phyloP scores from a whole-genome alignment of 441 rosid genomes.

The Melastoma candidum region DNA sequence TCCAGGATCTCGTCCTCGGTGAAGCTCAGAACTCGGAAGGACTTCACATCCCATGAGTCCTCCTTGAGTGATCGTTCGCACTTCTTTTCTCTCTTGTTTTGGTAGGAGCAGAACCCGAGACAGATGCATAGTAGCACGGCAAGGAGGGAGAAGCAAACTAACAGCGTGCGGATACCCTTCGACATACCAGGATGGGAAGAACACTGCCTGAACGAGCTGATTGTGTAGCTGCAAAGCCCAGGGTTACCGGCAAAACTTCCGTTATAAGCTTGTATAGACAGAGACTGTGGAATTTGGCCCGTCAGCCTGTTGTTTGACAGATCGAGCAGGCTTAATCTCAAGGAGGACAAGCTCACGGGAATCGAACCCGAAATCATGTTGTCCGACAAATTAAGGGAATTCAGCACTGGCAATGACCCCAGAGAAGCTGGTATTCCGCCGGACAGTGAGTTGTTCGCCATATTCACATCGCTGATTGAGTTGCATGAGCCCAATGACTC shows the following conservation, averaged over 20 bases:
- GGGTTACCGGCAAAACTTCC: constrained; percentile 12
- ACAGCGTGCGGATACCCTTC: constrained; percentile 7
- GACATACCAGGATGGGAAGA: not conserved
- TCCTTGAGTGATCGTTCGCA: constrained; percentile 9
- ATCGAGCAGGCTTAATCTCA: constrained; percentile 15
- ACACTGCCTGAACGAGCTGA: constrained; percentile 11
- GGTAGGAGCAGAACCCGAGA: constrained; percentile 5
- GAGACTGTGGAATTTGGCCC: constrained; percentile 10
- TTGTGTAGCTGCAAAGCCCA: constrained; percentile 6
- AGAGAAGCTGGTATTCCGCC: constrained; percentile 11
- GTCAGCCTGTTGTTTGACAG: constrained; percentile 13
- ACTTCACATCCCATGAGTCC: constrained; percentile 14
- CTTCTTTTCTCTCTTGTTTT: constrained; percentile 1
- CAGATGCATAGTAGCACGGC: constrained; percentile 1
- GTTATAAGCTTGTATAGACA: constrained; percentile 11
- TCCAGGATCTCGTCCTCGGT: constrained; percentile 17
- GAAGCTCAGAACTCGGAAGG: constrained; percentile 12
- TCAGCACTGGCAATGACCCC: constrained; percentile 10
- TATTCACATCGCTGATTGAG: constrained; percentile 9
- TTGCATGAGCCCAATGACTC: constrained; percentile 6
- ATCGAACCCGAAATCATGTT: constrained; percentile 10
- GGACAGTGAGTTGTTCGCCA: constrained; percentile 11
- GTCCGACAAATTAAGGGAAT: constrained; percentile 9
- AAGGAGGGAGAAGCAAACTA: constrained; percentile 6
- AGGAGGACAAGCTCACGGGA: constrained; percentile 10